Evolutionary conservation across 495 filamentous ascomycete species (phyloP).

Genomic region (Parathielavia hyrcaniae): DNA sequence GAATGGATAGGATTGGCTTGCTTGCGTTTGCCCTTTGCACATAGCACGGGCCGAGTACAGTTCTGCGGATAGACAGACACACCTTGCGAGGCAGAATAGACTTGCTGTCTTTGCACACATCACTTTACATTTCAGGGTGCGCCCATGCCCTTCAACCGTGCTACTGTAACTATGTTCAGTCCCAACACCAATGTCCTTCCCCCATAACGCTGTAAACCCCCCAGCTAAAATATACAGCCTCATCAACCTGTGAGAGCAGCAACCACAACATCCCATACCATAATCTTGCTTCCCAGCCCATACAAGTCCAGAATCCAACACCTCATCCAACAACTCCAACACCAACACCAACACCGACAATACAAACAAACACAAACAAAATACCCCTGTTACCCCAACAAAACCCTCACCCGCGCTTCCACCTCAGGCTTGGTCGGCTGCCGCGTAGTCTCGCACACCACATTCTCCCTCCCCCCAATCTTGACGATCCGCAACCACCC

Average conservation of each 20-base stretch:
- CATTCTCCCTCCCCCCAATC: conserved; percentile 49
- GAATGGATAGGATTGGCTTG: conserved; percentile 7
- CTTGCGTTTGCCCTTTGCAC: conserved; percentile 8
- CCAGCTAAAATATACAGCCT: background rate
- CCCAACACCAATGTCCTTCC: background rate
- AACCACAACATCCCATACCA: background rate
- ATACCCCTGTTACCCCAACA: conserved; percentile 32
- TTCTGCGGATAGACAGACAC: conserved; percentile 13
- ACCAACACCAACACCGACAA: background rate
- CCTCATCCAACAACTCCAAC: background rate
- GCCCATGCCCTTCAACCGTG: background rate
- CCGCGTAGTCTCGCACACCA: conserved; percentile 48
- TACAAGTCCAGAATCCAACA: background rate
- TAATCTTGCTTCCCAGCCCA: too few species aligned
- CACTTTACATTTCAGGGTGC: background rate
- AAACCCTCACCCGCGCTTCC: conserved; percentile 37
- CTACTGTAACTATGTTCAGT: conserved; percentile 1
- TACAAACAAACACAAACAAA: background rate
- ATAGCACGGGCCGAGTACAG: conserved; percentile 6
- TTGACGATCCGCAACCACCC: conserved; percentile 55
- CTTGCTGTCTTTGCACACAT: conserved; percentile 9
- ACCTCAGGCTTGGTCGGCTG: conserved; percentile 41
- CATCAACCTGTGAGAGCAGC: too few species aligned
- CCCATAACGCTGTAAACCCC: background rate
- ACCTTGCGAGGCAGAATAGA: conserved; percentile 16